Conservation (phyloP, 306 rosid species). For the Corylus americana region DNA sequence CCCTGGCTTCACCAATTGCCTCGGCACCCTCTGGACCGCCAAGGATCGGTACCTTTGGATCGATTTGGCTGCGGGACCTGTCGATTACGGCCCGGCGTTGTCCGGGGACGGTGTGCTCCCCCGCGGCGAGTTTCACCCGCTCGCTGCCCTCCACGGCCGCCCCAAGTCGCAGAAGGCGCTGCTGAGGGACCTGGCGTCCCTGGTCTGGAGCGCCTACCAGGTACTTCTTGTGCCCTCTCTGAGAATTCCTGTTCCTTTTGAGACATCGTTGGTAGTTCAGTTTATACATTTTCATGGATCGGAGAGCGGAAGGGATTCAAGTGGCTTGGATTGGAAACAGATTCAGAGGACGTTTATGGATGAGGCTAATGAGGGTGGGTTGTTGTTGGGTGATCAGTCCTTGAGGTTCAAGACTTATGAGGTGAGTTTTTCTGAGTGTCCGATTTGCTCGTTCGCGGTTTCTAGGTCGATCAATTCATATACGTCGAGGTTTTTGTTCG, state of each 20-base stretch:
- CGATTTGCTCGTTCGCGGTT: conserved; percentile 72
- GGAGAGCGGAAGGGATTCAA: conserved; percentile 37
- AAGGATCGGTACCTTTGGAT: conserved; percentile 72
- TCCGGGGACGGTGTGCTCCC: conserved; percentile 91
- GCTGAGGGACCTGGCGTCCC: conserved; percentile 71
- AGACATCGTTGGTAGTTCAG: conserved; percentile 65
- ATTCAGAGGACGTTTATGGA: conserved; percentile 65
- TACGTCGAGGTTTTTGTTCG: conserved; percentile 87
- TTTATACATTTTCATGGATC: conserved; percentile 60
- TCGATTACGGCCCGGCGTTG: conserved; percentile 83
- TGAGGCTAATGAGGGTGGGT: conserved; percentile 53
- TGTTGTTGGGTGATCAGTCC: conserved; percentile 68
- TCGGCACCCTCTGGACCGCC: conserved; percentile 79
- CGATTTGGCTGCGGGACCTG: conserved; percentile 88
- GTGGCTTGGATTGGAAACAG: conserved; percentile 67
- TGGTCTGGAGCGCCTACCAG: conserved; percentile 81
- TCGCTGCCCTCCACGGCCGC: conserved; percentile 70
- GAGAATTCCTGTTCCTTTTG: conserved; percentile 75
- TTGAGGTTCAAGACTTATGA: conserved; percentile 58
- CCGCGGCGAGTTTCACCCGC: conserved; percentile 82
- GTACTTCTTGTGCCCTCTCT: conserved; percentile 81
- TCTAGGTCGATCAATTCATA: conserved; percentile 72
- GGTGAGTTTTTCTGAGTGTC: conserved; percentile 49
- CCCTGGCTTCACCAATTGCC: conserved; percentile 63
- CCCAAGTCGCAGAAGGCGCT: conserved; percentile 69